Base-by-base conservation (phyloP, 768 basidiomycete species). In the Pulveroboletus sp. region DNA sequence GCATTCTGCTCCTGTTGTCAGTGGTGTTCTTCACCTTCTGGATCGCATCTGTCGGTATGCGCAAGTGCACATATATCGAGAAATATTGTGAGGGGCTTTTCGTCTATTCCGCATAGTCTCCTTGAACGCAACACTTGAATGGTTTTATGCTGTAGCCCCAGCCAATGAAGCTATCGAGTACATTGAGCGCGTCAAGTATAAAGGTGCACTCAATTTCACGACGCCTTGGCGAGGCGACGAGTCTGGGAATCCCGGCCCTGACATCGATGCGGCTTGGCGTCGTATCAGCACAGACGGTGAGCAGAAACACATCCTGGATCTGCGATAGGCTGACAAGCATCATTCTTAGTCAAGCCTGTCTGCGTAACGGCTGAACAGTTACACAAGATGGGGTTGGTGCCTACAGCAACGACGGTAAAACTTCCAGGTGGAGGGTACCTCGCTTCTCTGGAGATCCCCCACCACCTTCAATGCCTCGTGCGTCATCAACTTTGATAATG, bases 181-280 rank as follows among this genome's bases (percentile, higher is more conserved):
- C 24, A 22, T 54, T 17, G 38, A 50, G 19, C 24, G 12, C 12
- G 10, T 43, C 17, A 49, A 44, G 14, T 53, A 47, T 19, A 55
- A 45, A 17, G 51, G 43, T 11, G 22, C 16, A 11, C 42, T 55
- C 13, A 24, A 49, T 34, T 45, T 36, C 35, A 43, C 24, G 16
- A 53, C 47, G 3, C 31, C 43, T n/a, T 55, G 43, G 34, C 51
- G 51, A 20, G 52, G 54, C 6, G 19, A 43, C 10, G 43, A 50
- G 16, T 41, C 47, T 8, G 45, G 40, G 20, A 22, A 19, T 20
- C 55, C 55, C 5, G 17, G 37, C n/a, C 24, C 47, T 14, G 51
- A 53, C 19, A 43, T 56, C 14, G 55, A 50, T 34, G 45, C 29
- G 12, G 52, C 55, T 27, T 50, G 55, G 52, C 23, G 38, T 26